Base-by-base conservation (phyloP, 208 protist species). In the Leptomonas pyrrhocoris region DNA sequence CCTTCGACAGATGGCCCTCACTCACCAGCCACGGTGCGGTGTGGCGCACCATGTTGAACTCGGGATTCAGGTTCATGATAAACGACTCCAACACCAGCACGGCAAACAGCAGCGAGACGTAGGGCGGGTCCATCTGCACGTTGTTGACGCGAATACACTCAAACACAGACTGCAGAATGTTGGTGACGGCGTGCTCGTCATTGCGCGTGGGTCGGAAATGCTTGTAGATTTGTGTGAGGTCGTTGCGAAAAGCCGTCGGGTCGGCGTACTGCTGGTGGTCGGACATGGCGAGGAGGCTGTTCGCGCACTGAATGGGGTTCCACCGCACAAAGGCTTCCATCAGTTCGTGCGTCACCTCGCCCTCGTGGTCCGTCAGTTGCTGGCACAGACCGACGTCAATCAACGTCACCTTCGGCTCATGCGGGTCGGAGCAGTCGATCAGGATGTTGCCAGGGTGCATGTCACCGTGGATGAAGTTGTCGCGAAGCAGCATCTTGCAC, bases 361-460 rank as follows among this genome's bases (percentile, higher is more conserved):
- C 74, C 79, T 97, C 90, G 25, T 85, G 73, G 63, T 56, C 54
- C 11, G 74, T 84, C 31, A 97, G 88, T 62, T 90, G 84, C 83
- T 97, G 93, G 68, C 90, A 96, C 11, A 97, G 80, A 21, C 93
- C 93, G 1, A 94, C 90, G 59, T 97, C 93, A 54, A 97, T 95
- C 54, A 97, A 81, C 18, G 85, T 92, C 13, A 96, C 81, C 57
- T 58, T 80, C 45, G 93, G 93, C 21, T 88, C 73, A 68, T 94
- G 88, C 31, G 80, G 75, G 66, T 96, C 84, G 27, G 80, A 78
- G 56, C 70, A 79, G 68, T 96, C 89, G 56, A 97, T 95, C 25
- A 97, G 68, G 49, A 97, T 95, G 79, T 97, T 97, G 50, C 94
- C 94, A 5, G 94, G 94, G 73, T 97, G 94, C 92, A 97, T 94